Conservation (phyloP, 768 basidiomycete genomes). For the Leccinum sublutescens region DNA sequence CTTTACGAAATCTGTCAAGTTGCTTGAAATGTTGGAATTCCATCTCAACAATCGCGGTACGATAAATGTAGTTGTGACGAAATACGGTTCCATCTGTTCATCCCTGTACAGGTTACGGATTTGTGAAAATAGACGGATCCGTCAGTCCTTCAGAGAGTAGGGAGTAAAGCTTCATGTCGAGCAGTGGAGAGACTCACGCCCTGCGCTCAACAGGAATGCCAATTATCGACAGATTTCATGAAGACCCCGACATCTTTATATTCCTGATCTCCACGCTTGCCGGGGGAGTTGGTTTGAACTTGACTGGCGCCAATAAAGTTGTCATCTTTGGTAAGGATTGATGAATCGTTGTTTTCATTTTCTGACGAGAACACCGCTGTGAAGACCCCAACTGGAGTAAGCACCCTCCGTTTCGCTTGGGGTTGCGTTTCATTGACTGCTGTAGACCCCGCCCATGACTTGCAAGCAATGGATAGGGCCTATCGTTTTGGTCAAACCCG, state of each 20-base stretch:
- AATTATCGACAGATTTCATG: slow-evolving; percentile 81
- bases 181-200: slow-evolving; percentile 2
- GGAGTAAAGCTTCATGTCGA: slow-evolving; percentile 23
- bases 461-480: slow-evolving; percentile 88
- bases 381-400: slow-evolving; percentile 94
- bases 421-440: not conserved
- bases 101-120: slow-evolving; percentile 47
- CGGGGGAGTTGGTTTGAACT: slow-evolving; percentile 87
- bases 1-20: slow-evolving; percentile 90
- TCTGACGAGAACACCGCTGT: not conserved
- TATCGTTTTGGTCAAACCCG: slow-evolving; percentile 86
- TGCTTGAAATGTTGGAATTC: slow-evolving; percentile 81
- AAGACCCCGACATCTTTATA: slow-evolving; percentile 67
- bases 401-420: slow-evolving; percentile 35
- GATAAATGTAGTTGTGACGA: not conserved
- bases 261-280: slow-evolving; percentile 91
- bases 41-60: slow-evolving; percentile 61
- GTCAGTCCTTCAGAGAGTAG: slow-evolving; percentile 64
- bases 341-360: not conserved
- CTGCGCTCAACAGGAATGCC: slow-evolving; percentile 60
- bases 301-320: slow-evolving; percentile 93
- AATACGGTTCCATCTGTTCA: not conserved
- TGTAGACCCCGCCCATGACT: slow-evolving; percentile 89
- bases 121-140: slow-evolving; percentile 78
- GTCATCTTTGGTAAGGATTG: slow-evolving; percentile 72